Evolutionary conservation across 352 stramenopile species (phyloP).

Genomic region (Pythium monospermum): DNA sequence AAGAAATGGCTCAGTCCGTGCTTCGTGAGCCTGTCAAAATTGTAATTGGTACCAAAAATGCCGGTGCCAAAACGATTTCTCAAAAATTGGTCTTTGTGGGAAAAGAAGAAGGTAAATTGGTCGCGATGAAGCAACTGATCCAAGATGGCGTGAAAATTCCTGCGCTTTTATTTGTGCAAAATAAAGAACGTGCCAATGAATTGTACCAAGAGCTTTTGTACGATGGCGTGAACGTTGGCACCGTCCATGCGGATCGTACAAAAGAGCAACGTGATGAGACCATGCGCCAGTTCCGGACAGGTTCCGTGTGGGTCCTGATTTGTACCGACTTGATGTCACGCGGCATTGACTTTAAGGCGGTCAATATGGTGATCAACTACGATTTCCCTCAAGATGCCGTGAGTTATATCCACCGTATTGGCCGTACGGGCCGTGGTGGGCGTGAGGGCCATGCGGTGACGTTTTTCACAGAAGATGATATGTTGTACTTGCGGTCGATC

Average conservation of each 20-base stretch:
- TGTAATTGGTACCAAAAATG: slow-evolving; percentile 90
- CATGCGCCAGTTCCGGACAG: slow-evolving; percentile 95
- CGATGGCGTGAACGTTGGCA: slow-evolving; percentile 97
- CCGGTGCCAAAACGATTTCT: slow-evolving; percentile 84
- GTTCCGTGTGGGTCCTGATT: slow-evolving; percentile 97
- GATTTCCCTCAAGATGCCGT: slow-evolving; percentile 95
- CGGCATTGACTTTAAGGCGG: slow-evolving; percentile 99
- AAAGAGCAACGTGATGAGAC: slow-evolving; percentile 91
- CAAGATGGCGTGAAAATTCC: slow-evolving; percentile 93
- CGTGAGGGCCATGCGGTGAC: slow-evolving; percentile 94
- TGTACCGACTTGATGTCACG: slow-evolving; percentile 98
- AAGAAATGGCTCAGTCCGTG: slow-evolving; percentile 95
- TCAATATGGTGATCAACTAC: slow-evolving; percentile 99
- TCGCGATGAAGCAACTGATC: slow-evolving; percentile 93
- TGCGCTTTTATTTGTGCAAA: slow-evolving; percentile 98
- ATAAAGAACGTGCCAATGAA: slow-evolving; percentile 97
- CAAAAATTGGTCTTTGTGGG: slow-evolving; percentile 98
- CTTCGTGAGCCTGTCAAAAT: slow-evolving; percentile 96
- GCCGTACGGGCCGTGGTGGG: slow-evolving; percentile 91
- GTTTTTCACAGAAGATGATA: slow-evolving; percentile 97
- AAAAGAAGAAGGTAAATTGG: slow-evolving; percentile 98
- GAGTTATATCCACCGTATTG: slow-evolving; percentile 98
- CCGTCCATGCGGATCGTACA: slow-evolving; percentile 95
- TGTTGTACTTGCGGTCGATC: slow-evolving; percentile 93
- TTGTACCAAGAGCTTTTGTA: slow-evolving; percentile 98